Base-by-base conservation (phyloP, 352 stramenopile genomes). In the Plasmopara halstedii region DNA sequence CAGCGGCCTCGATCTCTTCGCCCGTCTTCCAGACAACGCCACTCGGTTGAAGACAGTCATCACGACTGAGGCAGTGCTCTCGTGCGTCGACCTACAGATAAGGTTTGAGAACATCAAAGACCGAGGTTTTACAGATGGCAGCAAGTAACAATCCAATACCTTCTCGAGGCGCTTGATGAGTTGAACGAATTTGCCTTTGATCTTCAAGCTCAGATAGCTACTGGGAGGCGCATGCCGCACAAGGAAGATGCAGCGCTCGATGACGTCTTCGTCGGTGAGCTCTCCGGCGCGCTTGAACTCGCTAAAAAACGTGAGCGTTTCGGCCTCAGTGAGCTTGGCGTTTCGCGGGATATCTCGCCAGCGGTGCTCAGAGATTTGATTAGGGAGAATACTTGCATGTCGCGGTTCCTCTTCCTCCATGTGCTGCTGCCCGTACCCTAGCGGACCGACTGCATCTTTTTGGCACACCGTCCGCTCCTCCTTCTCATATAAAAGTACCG, bases 1-100 rank as follows among this genome's bases (percentile, higher is more conserved):
- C 33, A 19, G 33, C 33, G 33, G 33, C n/a, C 33, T 38, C 32
- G 33, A 38, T 22, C 33, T 38, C 14, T 38, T 38, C 6, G 33
- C 33, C 33, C 33, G 33, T 38, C 33, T 38, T 38, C 14, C n/a
- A 38, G 33, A 38, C 33, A 38, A 38, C n/a, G 33, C 33, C 33
- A 8, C 33, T 38, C 20, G 33, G 33, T 38, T 38, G 33, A 15
- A 38, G 33, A 21, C 11, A 38, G 14, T 38, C 33, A 20, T 38
- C 33, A 20, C 33, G 33, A 20, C 33, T 38, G 33, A 38, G 33
- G 33, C 33, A 20, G n/a, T 38, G 33, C 33, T 38, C 33, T 38
- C 33, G 33, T 8, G 9, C 0, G 33, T 38, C 33, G n/a, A 38
- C 33, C 14, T 38, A 38, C 33, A 38, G n/a, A 38, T 22, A 38